Evolutionary conservation across 2,329 filamentous ascomycete genomes (phyloP), one percentile per base, ranked within the genome.

Genomic region (Aspergillus sp.): DNA sequence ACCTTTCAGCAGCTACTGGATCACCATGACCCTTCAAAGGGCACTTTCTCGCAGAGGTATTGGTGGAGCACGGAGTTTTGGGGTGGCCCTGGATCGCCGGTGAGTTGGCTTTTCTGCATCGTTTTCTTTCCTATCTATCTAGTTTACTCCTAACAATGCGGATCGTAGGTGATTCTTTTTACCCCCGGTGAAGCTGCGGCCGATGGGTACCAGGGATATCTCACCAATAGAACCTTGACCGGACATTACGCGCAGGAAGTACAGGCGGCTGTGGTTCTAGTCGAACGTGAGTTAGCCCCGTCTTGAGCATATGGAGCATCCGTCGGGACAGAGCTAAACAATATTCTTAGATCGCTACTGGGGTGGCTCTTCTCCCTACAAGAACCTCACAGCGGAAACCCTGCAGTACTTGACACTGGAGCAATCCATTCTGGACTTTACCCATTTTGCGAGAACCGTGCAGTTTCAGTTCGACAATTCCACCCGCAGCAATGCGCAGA

Each of bases 1-100:
- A 77, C 72, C 6, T 87, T 86, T 60, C 69, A 82, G 62, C 85
- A 87, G 70, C 75, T 83, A 56, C 82, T 87, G 52, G 85, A 88
- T 67, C 86, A 88, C 71, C 71, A 77, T 4, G 75, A 86, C 64
- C 83, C 84, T 1, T 73, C 73, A n/a, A 71, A 84, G 12, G 84
- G 84, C 11, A 85, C 80, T 0, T 86, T 86, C 64, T 73, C 77
- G 29, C 82, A 85, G 71, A 77, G 79, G 47, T 86, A 80, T 68
- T 85, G 78, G 75, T 86, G 78, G 68, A 82, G 79, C 64, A 74
- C 77, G 0, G 76, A 81, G 42, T 81, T 72, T 64, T 86, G 82
- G 82, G 74, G 74, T 12, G 84, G 84, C 0, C 80, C 82, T 50
- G 82, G 84, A 2, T 84, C 82, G 20, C 84, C 84, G 6, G 79